Percentiles rank a stretch among this genome's conserved stretches.
Conservation (phyloP, 441 rosid species). For the Erysimum cheiri region DNA sequence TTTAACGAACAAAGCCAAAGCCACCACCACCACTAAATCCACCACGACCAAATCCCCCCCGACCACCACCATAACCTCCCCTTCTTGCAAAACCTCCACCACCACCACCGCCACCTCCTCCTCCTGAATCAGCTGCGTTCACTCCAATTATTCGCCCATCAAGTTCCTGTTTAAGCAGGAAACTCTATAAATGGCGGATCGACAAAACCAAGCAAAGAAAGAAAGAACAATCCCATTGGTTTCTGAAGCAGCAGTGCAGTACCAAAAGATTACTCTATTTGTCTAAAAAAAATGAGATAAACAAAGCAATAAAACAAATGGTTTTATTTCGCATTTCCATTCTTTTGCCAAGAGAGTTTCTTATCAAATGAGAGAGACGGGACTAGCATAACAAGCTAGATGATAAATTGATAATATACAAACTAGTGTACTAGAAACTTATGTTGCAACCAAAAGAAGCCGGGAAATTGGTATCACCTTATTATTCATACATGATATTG, state of each 20-base stretch:
- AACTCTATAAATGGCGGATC: constrained; percentile 6
- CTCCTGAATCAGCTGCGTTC: constrained; percentile 63
- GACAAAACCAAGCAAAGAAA: constrained; percentile 32
- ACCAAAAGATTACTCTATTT: constrained; percentile 8
- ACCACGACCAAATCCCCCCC: constrained; percentile 31
- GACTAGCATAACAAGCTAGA: constrained; percentile 12
- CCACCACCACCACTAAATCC: constrained; percentile 30
- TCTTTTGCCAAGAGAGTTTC: constrained; percentile 14
- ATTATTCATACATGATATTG: constrained; percentile 70
- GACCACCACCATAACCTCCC: constrained; percentile 48
- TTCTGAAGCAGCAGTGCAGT: constrained; percentile 38
- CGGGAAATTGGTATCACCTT: constrained; percentile 37
- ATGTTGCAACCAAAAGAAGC: constrained; percentile 13
- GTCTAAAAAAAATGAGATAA: constrained; percentile 4
- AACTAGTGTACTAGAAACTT: constrained; percentile 17
- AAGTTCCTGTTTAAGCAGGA: constrained; percentile 54
- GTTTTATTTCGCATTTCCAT: not conserved
- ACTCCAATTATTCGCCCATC: constrained; percentile 69
- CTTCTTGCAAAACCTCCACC: constrained; percentile 43
- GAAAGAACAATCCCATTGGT: constrained; percentile 46
- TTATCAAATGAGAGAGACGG: constrained; percentile 18
- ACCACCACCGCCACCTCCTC: constrained; percentile 46
- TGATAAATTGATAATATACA: not conserved
- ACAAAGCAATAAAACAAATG: not conserved
- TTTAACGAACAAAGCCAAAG: constrained; percentile 38